These are phyloP conservation scores for Candida sp. DNA, from an alignment of 1,139 yeast species.

Conservation along the genomic window DNA sequence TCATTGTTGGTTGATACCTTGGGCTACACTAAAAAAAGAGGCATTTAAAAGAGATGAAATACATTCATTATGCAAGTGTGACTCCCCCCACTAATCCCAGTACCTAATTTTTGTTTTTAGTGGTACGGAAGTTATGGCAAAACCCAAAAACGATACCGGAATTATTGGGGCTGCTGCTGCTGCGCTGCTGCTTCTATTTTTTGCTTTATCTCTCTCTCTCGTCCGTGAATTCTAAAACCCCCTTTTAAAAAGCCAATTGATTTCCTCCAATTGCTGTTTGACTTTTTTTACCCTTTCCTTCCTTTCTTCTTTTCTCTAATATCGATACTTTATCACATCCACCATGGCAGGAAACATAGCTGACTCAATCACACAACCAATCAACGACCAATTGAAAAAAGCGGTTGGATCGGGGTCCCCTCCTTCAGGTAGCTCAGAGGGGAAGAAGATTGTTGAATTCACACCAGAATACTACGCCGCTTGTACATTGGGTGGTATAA, in stretches of 20 bases:
- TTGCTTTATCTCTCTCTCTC: too few species aligned
- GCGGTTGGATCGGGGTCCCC: conserved; percentile 15
- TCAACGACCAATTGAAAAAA: conserved; percentile 28
- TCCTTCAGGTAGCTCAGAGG: background rate
- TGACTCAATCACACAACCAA: conserved; percentile 36
- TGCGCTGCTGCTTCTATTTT: too few species aligned
- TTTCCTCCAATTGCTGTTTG: background rate
- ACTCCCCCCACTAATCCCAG: too few species aligned
- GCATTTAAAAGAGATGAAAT: too few species aligned
- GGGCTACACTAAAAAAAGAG: too few species aligned
- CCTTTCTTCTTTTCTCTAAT: background rate
- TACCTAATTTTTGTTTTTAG: too few species aligned
- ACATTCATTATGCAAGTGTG: too few species aligned
- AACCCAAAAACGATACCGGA: too few species aligned
- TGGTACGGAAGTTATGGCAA: too few species aligned
- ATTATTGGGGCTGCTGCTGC: too few species aligned
- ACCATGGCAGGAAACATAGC: conserved; percentile 14
- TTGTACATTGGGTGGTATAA: conserved; percentile 87
- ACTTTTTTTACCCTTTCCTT: background rate
- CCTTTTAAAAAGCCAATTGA: background rate
- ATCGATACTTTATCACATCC: background rate
- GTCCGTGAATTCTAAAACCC: background rate
- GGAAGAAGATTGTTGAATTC: conserved; percentile 44
- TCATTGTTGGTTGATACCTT: too few species aligned
- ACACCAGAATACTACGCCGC: conserved; percentile 78